phyloP scores from a whole-genome alignment of 108 stramenopile species.

The Cyclotella choctawhatcheeana region DNA sequence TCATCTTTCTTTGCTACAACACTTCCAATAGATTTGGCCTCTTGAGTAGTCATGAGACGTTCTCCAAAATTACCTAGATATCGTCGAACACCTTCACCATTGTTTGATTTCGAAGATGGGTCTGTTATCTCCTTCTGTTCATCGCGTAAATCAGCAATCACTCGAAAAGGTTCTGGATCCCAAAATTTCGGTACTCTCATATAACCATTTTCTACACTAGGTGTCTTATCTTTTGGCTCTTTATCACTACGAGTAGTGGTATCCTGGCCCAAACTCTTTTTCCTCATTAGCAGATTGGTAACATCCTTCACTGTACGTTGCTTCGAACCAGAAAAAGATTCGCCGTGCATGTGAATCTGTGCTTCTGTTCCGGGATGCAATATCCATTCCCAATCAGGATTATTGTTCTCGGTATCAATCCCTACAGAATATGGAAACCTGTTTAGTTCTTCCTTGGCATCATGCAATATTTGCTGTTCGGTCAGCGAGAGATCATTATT shows the following conservation, averaged over 20 bases:
- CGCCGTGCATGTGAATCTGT: constrained; percentile 17
- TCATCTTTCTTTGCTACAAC: constrained; percentile 30
- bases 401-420: constrained; percentile 2
- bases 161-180: constrained; percentile 36
- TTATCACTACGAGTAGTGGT: background rate
- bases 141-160: constrained; percentile 43
- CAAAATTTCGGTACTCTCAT: constrained; percentile 60
- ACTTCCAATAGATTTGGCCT: constrained; percentile 71
- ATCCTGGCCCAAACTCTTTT: constrained; percentile 11
- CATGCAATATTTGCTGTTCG: constrained; percentile 19
- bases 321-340: constrained; percentile 7
- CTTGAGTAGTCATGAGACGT: constrained; percentile 66
- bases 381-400: constrained; percentile 40
- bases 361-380: constrained; percentile 48
- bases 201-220: constrained; percentile 13
- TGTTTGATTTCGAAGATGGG: background rate
- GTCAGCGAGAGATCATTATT: background rate
- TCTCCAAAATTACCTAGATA: constrained; percentile 78
- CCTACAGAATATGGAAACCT: constrained; percentile 45
- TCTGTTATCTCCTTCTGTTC: background rate
- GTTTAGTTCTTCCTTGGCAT: constrained; percentile 22
- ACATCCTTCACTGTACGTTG: constrained; percentile 11
- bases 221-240: background rate
- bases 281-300: constrained; percentile 14
- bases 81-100: constrained; percentile 54